These are phyloP conservation scores for Rubroboletus satanas DNA, from an alignment of 768 basidiomycete genomes.

Conservation along the genomic window DNA sequence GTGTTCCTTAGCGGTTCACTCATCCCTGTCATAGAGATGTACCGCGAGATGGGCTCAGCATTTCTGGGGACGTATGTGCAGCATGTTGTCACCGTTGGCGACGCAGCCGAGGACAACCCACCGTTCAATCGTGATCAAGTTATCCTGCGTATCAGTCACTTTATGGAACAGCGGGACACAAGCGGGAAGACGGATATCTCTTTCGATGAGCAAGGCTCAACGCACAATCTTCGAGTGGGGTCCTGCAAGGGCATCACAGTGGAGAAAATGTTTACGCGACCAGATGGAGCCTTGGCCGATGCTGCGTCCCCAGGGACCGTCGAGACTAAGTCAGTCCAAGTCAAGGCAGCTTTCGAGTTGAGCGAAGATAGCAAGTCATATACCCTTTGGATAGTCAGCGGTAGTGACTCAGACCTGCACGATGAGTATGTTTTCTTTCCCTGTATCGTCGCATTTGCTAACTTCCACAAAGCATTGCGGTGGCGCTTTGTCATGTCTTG, in stretches of 20 bases:
- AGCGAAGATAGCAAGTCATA: neutral
- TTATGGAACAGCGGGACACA: conserved; percentile 12
- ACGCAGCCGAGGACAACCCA: neutral
- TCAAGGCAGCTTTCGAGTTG: conserved; percentile 5
- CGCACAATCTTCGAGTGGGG: neutral
- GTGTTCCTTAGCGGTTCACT: neutral
- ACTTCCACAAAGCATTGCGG: conserved; percentile 5
- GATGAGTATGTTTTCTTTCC: conserved; percentile 7
- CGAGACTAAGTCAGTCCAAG: neutral
- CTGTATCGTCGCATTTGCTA: neutral
- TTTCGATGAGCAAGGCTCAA: neutral
- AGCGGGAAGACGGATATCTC: neutral
- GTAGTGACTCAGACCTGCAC: neutral
- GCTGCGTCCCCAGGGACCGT: neutral
- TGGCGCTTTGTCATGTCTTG: conserved; percentile 9
- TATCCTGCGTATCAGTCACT: conserved; percentile 5
- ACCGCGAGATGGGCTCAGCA: conserved; percentile 8
- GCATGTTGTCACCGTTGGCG: neutral
- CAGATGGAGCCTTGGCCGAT: neutral
- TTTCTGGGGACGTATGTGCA: conserved; percentile 9
- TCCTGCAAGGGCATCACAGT: conserved; percentile 2
- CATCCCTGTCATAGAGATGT: conserved; percentile 5
- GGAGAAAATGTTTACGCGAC: conserved; percentile 11
- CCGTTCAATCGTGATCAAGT: neutral
- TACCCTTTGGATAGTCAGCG: conserved; percentile 11